Evolutionary conservation across 371 early-diverging fungal species (phyloP).

Genomic region (Mortierella sp.): DNA sequence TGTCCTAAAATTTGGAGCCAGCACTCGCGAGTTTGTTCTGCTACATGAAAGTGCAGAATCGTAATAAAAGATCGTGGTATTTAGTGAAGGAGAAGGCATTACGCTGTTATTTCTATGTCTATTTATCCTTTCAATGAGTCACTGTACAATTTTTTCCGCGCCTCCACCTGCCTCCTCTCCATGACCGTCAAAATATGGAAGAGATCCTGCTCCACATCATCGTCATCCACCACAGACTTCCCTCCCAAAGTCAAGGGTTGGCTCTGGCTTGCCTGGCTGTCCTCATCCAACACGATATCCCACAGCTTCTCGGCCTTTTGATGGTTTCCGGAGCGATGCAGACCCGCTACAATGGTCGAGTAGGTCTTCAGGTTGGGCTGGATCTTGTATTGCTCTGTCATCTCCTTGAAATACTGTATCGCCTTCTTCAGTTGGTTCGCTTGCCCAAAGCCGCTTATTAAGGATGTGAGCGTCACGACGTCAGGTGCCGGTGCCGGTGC

Average conservation of each 20-base stretch:
- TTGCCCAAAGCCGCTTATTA: slow-evolving; percentile 48
- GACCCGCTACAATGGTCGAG: slow-evolving; percentile 33
- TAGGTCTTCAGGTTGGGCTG: slow-evolving; percentile 57
- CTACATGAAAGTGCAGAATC: slow-evolving; percentile 75
- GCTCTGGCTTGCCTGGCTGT: neutral
- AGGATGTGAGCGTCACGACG: slow-evolving; percentile 39
- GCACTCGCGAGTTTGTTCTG: slow-evolving; percentile 93
- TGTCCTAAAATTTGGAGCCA: slow-evolving; percentile 90
- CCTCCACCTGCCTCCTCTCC: slow-evolving; percentile 36
- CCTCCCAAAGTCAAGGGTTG: neutral
- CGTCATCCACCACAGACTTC: neutral
- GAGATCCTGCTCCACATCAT: neutral
- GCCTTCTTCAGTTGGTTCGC: slow-evolving; percentile 36
- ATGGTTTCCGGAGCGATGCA: slow-evolving; percentile 40
- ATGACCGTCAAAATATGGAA: slow-evolving; percentile 16
- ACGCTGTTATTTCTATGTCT: neutral
- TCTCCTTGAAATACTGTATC: slow-evolving; percentile 32
- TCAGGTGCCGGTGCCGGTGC: slow-evolving; percentile 35
- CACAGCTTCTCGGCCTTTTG: slow-evolving; percentile 40
- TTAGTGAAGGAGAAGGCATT: neutral
- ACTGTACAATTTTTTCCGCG: slow-evolving; percentile 32
- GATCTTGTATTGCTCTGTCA: slow-evolving; percentile 33
- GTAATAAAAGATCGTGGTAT: neutral
- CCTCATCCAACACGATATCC: slow-evolving; percentile 41
- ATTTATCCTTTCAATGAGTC: slow-evolving; percentile 21